These are phyloP conservation scores for Fusarium torreyae DNA, from an alignment of 2,329 filamentous ascomycete species.

Conservation along the genomic window DNA sequence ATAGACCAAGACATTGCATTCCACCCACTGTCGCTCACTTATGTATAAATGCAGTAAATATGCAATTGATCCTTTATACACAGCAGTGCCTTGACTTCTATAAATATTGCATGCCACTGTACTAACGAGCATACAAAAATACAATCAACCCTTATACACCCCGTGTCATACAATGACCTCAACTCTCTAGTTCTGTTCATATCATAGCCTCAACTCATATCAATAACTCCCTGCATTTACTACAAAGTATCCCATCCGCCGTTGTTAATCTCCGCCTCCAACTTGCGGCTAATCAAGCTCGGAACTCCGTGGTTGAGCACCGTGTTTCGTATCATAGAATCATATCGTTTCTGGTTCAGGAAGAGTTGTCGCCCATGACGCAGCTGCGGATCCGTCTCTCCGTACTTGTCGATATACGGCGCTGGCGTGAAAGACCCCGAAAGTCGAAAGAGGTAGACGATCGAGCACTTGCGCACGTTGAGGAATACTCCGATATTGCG, in stretches of 20 bases:
- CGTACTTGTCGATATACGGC: conserved; percentile 95
- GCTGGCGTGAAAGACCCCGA: conserved; percentile 89
- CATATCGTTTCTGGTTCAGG: conserved; percentile 94
- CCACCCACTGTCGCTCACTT: too few species aligned
- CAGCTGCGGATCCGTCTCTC: conserved; percentile 93
- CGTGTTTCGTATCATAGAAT: conserved; percentile 85
- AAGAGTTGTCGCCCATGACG: conserved; percentile 90
- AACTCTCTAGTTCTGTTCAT: conserved; percentile 7
- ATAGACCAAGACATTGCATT: too few species aligned
- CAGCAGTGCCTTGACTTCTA: conserved; percentile 8
- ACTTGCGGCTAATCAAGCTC: conserved; percentile 87
- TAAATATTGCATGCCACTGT: conserved; percentile 11
- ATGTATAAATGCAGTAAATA: too few species aligned
- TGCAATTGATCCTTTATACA: background rate
- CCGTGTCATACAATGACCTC: conserved; percentile 3
- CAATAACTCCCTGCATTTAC: conserved; percentile 10
- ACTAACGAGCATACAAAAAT: conserved; percentile 14
- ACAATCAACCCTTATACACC: conserved; percentile 13
- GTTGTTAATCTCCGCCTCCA: conserved; percentile 97
- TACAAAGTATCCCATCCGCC: conserved; percentile 90
- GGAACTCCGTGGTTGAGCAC: conserved; percentile 92
- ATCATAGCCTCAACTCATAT: background rate
- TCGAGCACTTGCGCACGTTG: conserved; percentile 95
- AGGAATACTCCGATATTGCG: conserved; percentile 93
- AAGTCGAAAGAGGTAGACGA: conserved; percentile 86